Base-by-base conservation (phyloP, 164 flowering plant species). In the Stephania yunnanensis region DNA sequence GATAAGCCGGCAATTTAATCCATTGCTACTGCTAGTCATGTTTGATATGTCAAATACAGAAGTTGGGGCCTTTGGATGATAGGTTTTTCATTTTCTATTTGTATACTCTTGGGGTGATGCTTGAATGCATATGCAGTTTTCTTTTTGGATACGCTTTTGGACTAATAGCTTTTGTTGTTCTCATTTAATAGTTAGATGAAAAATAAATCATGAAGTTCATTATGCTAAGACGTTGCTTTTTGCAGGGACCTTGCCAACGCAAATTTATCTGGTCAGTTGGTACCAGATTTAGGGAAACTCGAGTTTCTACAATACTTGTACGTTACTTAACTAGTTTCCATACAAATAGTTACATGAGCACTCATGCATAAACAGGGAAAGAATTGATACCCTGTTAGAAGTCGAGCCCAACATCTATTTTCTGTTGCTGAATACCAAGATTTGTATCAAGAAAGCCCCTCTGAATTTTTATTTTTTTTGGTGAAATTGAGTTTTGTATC, bases 171-270 rank as follows among this genome's bases (percentile, higher is more conserved):
- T 36, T 15, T 50, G 55, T 50, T 10, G 42, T 36, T 36, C 42
- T 36, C 42, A 36, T 36, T 36, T 36, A 36, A 36, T 36, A 36
- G 42, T 36, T 36, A 36, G 3, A 36, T 36, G 42, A 36, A 36
- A 10, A 50, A 15, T 15, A 50, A 9, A 2, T 10, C 15, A 2
- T 15, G 15, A 52, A 36, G 4, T 25, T 25, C 25, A 25, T 25
- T 25, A 36, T 20, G 9, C 7, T 50, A n/a, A 29, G 1, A 22
- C 15, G 53, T 66, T 63, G 78, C 68, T 84, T 80, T 50, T 50
- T 11, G 55, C 96, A 95, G 98, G 85, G 98, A 95, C 80, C 82
- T 95, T 30, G 95, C 94, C 22, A 90, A 91, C 78, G 89, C 95
- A 46, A 92, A 92, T 74, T 73, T 95, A 58, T 89, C 94, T 61